Evolutionary conservation across 768 basidiomycete species (phyloP), one percentile per base, ranked within the genome.

Genomic region (Panaeolus papilionaceus): DNA sequence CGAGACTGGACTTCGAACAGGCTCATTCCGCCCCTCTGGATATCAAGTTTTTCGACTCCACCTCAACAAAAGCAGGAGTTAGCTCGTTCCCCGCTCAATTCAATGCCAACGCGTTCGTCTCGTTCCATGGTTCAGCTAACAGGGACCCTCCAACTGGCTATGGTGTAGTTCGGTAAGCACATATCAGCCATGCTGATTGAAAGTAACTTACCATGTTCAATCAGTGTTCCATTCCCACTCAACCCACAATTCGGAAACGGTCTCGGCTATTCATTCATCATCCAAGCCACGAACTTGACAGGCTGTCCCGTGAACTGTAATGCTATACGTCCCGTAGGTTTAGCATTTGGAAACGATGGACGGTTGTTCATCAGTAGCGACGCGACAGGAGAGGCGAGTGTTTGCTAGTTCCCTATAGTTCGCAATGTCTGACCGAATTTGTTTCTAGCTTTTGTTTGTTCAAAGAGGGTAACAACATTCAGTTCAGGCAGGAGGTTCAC

Each of bases 21-120:
- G 81, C 83, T 0, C 84, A 85, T 70, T 83, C 82, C 12, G 83
- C 82, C 2, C 84, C 84, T 1, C 76, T 84, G 11, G 84, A 84
- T 69, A 79, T 84, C 73, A 84, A 83, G 66, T 81, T 83, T 70
- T 83, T 79, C 68, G 66, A 66, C 6, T 68, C 69, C 3, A 51
- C 39, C 26, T 33, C 28, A 44, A 10, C 69, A 14, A 67, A 69
- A 0, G 58, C 49, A 20, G 51, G 44, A 9, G 26, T 39, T 0
- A 66, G 37, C 6, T 68, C 61, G 14, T 78, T 83, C 61, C 80
- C 81, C 2, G 65, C 62, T 9, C 66, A 70, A 9, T 76, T 77
- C 61, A 65, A 64, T 28, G 76, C 76, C 1, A 77, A 82, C 64
- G 80, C 81, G 1, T 81, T 83, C 69, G 80, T 83, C n/a, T 81